A percentile compares a stretch with the other conserved stretches of the same genome.
Conservation (phyloP, 108 stramenopile species). For the Nitzschia sp. region DNA sequence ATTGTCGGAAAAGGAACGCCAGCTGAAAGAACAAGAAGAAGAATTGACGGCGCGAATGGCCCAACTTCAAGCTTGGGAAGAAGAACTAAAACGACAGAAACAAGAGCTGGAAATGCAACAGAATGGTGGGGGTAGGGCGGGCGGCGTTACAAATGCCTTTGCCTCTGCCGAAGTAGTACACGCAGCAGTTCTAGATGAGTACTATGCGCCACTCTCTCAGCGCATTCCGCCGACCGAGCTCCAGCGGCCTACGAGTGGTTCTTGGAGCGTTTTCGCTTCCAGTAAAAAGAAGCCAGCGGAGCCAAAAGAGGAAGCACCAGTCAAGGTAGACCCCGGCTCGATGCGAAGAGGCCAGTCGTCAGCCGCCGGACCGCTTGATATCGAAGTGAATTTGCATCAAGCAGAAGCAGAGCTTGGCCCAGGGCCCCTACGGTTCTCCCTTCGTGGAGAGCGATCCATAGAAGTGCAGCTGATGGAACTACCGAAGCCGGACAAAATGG, state of each 20-base stretch:
- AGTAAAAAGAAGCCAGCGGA: neutral
- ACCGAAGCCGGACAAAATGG: conserved; percentile 16
- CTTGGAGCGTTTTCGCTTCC: neutral
- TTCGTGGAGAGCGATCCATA: conserved; percentile 26
- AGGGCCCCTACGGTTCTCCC: conserved; percentile 34
- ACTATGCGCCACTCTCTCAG: neutral
- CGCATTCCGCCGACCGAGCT: neutral
- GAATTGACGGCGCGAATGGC: conserved; percentile 14
- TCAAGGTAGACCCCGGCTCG: neutral
- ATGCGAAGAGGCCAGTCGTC: neutral
- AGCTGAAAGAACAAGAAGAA: conserved; percentile 7
- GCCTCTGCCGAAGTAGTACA: neutral
- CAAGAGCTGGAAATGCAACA: neutral
- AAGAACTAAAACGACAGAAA: conserved; percentile 1
- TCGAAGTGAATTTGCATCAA: neutral
- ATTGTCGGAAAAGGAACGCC: neutral
- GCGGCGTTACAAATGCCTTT: neutral
- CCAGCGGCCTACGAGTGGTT: neutral
- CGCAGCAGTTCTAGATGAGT: neutral
- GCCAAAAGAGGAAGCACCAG: neutral
- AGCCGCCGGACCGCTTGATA: neutral
- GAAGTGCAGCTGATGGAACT: conserved; percentile 34
- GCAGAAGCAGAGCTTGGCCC: conserved; percentile 7
- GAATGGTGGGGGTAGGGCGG: neutral
- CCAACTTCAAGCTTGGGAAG: conserved; percentile 9